Conservation (phyloP, 169 alveolate genomes). For the Plasmodium blacklocki region DNA sequence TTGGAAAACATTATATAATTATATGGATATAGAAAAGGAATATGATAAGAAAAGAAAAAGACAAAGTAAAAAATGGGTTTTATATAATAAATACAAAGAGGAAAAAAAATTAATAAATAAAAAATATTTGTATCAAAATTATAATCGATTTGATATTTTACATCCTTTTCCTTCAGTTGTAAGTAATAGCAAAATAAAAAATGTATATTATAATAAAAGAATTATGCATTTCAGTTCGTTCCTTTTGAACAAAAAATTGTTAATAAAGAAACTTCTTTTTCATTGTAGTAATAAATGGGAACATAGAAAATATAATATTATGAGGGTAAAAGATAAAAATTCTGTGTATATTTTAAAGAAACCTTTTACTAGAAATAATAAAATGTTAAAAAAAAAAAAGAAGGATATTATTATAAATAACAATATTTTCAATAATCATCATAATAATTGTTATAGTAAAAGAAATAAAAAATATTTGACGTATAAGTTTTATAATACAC, state of each 20-base stretch:
- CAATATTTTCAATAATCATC: no score
- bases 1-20: not conserved
- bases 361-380: not conserved
- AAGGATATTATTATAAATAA: not conserved
- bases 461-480: constrained; percentile 15
- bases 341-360: not conserved
- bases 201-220: constrained; percentile 10
- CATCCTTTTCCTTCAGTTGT: not conserved
- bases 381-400: not conserved
- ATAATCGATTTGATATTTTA: not conserved
- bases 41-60: not conserved
- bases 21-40: not conserved
- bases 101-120: not conserved
- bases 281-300: not conserved
- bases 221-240: not conserved
- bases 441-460: not conserved
- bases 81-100: not conserved
- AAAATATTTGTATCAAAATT: not conserved
- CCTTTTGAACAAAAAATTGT: not conserved
- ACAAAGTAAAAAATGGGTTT: not conserved
- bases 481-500: constrained; percentile 25
- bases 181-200: constrained; percentile 37
- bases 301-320: not conserved
- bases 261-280: not conserved
- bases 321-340: not conserved